Conservation (phyloP, 352 stramenopile genomes). For the Phytophthora vignae region DNA sequence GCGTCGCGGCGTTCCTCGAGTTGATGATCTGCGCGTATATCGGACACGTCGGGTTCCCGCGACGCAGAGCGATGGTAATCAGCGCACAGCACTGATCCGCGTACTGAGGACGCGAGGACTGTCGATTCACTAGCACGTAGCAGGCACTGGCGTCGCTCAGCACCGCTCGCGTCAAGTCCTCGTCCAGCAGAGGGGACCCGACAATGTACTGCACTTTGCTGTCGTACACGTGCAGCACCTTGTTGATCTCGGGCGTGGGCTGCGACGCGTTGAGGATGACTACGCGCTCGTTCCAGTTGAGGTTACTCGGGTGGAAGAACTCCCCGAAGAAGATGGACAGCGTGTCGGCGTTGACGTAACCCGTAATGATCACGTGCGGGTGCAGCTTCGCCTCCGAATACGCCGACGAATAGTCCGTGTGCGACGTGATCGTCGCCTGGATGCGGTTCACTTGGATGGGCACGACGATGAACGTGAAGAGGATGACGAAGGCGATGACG, state of each 20-base stretch:
- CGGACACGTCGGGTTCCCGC: slow-evolving; percentile 70
- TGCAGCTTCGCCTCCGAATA: slow-evolving; percentile 79
- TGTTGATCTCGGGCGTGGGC: slow-evolving; percentile 73
- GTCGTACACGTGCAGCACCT: slow-evolving; percentile 77
- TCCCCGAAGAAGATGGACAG: slow-evolving; percentile 79
- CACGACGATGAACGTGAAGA: slow-evolving; percentile 86
- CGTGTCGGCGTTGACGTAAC: slow-evolving; percentile 72
- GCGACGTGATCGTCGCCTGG: slow-evolving; percentile 77
- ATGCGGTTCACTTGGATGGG: slow-evolving; percentile 84
- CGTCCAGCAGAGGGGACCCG: slow-evolving; percentile 79
- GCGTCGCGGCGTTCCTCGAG: slow-evolving; percentile 63
- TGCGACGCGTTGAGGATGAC: slow-evolving; percentile 78
- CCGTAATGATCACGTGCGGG: slow-evolving; percentile 79
- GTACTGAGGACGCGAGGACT: slow-evolving; percentile 57
- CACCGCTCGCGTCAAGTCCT: slow-evolving; percentile 73
- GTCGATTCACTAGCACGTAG: slow-evolving; percentile 77
- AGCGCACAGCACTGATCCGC: slow-evolving; percentile 76
- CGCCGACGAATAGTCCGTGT: slow-evolving; percentile 81
- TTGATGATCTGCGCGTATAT: slow-evolving; percentile 87
- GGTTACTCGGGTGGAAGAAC: slow-evolving; percentile 87
- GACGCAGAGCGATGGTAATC: slow-evolving; percentile 78
- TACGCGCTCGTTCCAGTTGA: slow-evolving; percentile 86
- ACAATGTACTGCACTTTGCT: slow-evolving; percentile 88
- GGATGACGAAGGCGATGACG: slow-evolving; percentile 82
- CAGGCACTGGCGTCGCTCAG: slow-evolving; percentile 63